Evolutionary conservation across 2,329 filamentous ascomycete genomes (phyloP), one percentile per base, ranked within the genome.

Genomic region (Colletotrichum shisoi): DNA sequence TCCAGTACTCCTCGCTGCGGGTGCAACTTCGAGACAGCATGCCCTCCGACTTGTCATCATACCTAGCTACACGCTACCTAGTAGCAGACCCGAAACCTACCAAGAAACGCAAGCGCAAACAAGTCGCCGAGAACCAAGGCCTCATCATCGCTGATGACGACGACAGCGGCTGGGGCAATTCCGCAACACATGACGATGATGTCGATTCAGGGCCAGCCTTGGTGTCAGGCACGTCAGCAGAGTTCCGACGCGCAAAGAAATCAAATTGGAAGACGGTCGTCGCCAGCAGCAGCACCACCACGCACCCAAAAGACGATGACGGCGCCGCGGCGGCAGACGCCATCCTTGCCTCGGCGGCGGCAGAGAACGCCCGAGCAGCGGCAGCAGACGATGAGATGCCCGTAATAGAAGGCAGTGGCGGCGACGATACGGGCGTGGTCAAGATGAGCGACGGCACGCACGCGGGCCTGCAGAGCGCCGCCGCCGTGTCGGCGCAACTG

Each of bases 61-160:
- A 98, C 75, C 87, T 99, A 42, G 94, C 94, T 44, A 90, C 92
- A 70, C 95, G 93, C 78, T 99, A 99, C 77, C 89, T 99, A 57
- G 81, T 84, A 62, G 81, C 85, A 46, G 84, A 87, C 69, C 78
- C 82, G 6, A 87, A 86, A 70, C 83, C 85, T 19, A 46, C 57
- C 51, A 89, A 89, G 74, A 90, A 89, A 75, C 83, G 86, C 69
- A 90, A 90, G 79, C 84, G 85, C 73, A 89, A 89, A 76, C 78
- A 83, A 64, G 73, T 77, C 58, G 69, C 77, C 57, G 76, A 78
- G 44, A 72, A 73, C 52, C 79, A 82, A 34, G 86, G 87, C 53
- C 83, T 91, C 34, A 81, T 89, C 57, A 89, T 90, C 67, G 85
- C 84, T 66, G 88, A 90, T 76, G 88, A 91, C 75, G 84, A 87